Conservation (phyloP, 345 rosid species). For the Eucalyptus marginata region DNA sequence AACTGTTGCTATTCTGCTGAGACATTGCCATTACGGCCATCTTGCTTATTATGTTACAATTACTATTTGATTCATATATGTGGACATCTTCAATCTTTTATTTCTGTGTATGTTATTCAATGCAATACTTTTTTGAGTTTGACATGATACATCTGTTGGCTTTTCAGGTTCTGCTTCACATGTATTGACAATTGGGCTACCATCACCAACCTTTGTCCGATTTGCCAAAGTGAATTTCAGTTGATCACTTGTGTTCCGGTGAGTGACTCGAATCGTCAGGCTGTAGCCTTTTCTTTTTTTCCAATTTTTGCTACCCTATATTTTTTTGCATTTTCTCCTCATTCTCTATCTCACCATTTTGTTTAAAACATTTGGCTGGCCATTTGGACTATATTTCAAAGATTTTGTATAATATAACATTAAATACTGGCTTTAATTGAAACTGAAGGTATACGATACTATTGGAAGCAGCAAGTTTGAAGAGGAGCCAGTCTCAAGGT, state of each 20-base stretch:
- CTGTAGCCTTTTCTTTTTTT: not conserved
- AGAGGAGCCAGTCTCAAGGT: conserved; percentile 69
- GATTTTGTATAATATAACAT: not conserved
- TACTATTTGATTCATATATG: not conserved
- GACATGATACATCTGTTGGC: conserved; percentile 1
- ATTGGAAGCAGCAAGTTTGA: conserved; percentile 67
- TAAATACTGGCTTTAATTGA: not conserved
- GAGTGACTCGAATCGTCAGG: conserved; percentile 16
- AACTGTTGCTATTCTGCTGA: not conserved
- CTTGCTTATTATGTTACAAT: not conserved
- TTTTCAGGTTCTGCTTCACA: conserved; percentile 88
- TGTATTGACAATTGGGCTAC: conserved; percentile 98
- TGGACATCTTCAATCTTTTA: not conserved
- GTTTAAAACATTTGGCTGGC: not conserved
- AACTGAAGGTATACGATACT: conserved; percentile 78
- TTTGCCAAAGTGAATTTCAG: conserved; percentile 96
- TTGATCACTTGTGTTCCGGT: conserved; percentile 94
- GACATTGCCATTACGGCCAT: not conserved
- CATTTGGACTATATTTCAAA: not conserved
- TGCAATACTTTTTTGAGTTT: not conserved
- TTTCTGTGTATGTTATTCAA: not conserved
- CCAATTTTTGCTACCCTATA: not conserved
- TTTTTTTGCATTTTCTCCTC: not conserved
- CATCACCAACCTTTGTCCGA: conserved; percentile 94
- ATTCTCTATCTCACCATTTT: not conserved